Evolutionary conservation across 2,329 filamentous ascomycete genomes (phyloP), one percentile per base, ranked within the genome.

Genomic region (Trichoderma sp.): DNA sequence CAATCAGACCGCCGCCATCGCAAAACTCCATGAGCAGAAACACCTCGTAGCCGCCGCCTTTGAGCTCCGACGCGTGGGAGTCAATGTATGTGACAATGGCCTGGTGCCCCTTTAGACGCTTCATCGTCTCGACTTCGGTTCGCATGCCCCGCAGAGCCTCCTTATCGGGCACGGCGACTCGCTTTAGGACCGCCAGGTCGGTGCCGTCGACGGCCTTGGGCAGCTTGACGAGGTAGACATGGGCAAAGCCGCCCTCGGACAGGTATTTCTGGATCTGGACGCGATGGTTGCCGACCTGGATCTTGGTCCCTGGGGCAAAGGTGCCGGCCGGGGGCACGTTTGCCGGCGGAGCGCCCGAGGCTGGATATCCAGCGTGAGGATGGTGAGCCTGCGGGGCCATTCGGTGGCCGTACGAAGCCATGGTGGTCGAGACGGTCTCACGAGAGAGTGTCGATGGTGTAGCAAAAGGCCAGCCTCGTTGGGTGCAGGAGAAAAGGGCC

Each of bases 111-210:
- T 98, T 98, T 80, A 99, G 89, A 85, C 97, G 95, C 91, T 99
- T 99, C 97, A 99, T 99, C 16, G 97, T 99, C 87, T 99, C 97
- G 80, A 99, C 97, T 88, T 99, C 97, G 79, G 93, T 98, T 84
- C 97, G 92, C 97, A 99, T 98, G 84, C 94, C 95, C 77, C 94
- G 94, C 85, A 99, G 88, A 75, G 96, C 91, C 78, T 97, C 94
- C 88, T 97, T 98, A 85, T 99, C 97, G 38, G 97, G 95, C 71
- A 98, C 97, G 45, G 97, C 97, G 75, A 99, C 97, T 82, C 97
- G 90, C 89, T 99, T 98, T 81, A 98, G 88, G 66, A 98, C 95
- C 14, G 94, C 95, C 80, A 91, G 88, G 80, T 97, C 93, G 78
- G 93, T 93, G 77, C 94, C 93, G 83, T 94, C 91, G 81, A 95